Evolutionary conservation across 371 early-diverging fungal species (phyloP), one percentile per base, ranked within the genome.

Genomic region (Zopfochytrium polystomum): DNA sequence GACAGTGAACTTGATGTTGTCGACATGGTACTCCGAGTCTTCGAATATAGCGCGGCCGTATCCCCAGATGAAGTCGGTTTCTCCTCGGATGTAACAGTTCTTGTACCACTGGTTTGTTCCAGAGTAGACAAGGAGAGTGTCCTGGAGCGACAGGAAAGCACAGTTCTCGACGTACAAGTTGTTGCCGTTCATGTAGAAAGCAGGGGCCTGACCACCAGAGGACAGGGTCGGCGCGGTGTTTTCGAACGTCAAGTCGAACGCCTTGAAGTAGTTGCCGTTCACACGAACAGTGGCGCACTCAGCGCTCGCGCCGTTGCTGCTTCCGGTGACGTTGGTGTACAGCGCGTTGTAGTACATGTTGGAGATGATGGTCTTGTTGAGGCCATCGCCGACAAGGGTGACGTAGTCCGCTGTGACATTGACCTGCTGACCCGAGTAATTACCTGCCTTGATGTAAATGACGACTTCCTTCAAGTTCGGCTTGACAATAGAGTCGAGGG

Each of bases 41-140:
- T 38, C 38, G 38, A 38, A 38, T 18, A 38, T 7, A 7, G 38
- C 38, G 38, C 38, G 38, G 38, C 38, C 38, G 38, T 38, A 38
- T 11, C 38, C 38, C 38, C 38, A 38, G 38, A 38, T 38, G 38
- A 38, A 38, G 38, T 38, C 38, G 38, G 38, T 38, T 38, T 38
- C 38, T 7, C 38, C 38, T 11, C 38, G 38, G 38, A 38, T 38
- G 38, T 38, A 38, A 18, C 38, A 38, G 38, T 38, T 38, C 38
- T 38, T 38, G 38, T 11, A 38, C 38, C 38, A 38, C 38, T 38
- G 38, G 38, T 38, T 38, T 38, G 38, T 38, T 18, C 38, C 38
- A 7, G 38, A 38, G 38, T 38, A 38, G 11, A 18, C 18, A 7
- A 38, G 38, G 11, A 38, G 38, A 7, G 38, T 38, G 38, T 38